Evolutionary conservation across 257 asterid species (phyloP).

Genomic region (Nicotiana tabacum): DNA sequence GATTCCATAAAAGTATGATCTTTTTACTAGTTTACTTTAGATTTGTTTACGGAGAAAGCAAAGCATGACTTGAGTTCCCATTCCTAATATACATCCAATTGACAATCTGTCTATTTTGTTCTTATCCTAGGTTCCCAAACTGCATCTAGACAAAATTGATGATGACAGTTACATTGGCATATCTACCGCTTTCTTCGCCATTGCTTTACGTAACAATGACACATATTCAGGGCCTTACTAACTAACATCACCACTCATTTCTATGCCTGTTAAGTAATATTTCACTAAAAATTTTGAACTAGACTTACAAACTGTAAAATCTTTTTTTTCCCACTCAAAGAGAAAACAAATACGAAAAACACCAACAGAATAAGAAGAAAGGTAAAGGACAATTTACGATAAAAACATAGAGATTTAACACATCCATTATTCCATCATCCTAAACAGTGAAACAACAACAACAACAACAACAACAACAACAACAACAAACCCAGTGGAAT

Average conservation of each 20-base stretch:
- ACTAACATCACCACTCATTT: neutral
- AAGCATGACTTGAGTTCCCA: neutral
- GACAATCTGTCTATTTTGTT: neutral
- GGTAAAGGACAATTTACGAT: neutral
- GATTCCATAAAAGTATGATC: neutral
- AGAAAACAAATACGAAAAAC: neutral
- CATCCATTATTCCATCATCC: neutral
- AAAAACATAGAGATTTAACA: neutral
- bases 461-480: no score
- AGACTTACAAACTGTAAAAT: neutral
- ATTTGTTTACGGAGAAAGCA: neutral
- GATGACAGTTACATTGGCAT: conserved; percentile 1
- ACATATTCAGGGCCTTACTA: neutral
- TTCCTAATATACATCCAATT: neutral
- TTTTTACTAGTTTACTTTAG: neutral
- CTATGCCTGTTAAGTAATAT: neutral
- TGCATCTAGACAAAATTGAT: conserved; percentile 4
- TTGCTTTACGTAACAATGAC: neutral
- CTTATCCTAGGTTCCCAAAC: neutral
- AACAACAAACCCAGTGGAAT: no score
- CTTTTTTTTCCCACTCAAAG: neutral
- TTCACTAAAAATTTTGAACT: neutral
- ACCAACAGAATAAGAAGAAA: neutral
- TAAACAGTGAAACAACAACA: neutral
- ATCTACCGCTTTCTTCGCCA: neutral